Conservation (phyloP, 768 basidiomycete genomes). For the Pleurotus cornucopiae region DNA sequence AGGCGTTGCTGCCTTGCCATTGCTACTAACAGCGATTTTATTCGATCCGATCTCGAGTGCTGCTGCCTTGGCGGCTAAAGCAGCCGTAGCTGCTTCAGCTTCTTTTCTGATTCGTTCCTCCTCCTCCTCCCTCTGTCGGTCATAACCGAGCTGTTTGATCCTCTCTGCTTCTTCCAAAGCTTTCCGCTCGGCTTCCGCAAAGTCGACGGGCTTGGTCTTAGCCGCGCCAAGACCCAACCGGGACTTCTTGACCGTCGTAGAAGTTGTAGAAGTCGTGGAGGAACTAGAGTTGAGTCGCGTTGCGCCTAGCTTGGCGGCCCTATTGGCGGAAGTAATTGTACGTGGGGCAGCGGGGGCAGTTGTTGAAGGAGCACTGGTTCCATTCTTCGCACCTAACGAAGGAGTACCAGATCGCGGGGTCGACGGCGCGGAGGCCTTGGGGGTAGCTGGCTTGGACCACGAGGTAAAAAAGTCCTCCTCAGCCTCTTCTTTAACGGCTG, state of each 20-base stretch:
- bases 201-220: constrained; percentile 84
- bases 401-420: constrained; percentile 47
- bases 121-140: constrained; percentile 77
- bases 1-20: constrained; percentile 1
- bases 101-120: constrained; percentile 71
- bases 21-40: constrained; percentile 20
- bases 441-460: constrained; percentile 84
- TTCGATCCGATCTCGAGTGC: constrained; percentile 32
- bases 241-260: constrained; percentile 50
- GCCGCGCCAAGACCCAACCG: constrained; percentile 78
- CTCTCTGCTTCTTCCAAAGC: constrained; percentile 91
- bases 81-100: constrained; percentile 45
- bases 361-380: constrained; percentile 25
- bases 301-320: constrained; percentile 14
- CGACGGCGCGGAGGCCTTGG: constrained; percentile 47
- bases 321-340: constrained; percentile 40
- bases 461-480: constrained; percentile 97
- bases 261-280: constrained; percentile 18
- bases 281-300: constrained; percentile 35
- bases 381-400: constrained; percentile 50
- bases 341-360: constrained; percentile 40
- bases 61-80: constrained; percentile 15
- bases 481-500: constrained; percentile 35
- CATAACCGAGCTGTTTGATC: constrained; percentile 88
- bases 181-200: constrained; percentile 89